These are phyloP conservation scores for Dichotomocladium elegans DNA, from an alignment of 371 early-diverging fungal genomes.

Conservation along the genomic window DNA sequence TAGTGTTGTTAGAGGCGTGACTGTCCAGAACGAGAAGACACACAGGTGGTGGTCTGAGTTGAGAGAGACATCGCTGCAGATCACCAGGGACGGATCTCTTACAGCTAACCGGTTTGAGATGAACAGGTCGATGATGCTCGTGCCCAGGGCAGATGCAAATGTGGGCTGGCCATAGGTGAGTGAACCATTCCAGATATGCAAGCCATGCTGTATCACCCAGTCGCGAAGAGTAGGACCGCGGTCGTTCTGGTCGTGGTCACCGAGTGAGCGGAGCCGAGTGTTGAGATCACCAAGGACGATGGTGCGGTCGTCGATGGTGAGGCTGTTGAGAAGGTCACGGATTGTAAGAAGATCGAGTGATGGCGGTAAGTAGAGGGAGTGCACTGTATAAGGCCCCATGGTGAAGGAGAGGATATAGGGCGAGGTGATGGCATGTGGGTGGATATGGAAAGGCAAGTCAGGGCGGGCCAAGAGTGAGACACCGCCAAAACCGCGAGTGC, in stretches of 20 bases:
- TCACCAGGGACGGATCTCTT: not conserved
- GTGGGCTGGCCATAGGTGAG: not conserved
- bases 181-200: not conserved
- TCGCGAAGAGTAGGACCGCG: not conserved
- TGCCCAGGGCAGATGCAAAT: not conserved
- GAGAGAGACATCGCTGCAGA: not conserved
- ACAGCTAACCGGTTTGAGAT: not conserved
- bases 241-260: not conserved
- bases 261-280: not conserved
- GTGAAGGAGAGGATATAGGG: not conserved
- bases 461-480: not conserved
- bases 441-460: not conserved
- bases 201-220: not conserved
- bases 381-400: not conserved
- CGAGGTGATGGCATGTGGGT: not conserved
- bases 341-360: not conserved
- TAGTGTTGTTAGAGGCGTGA: not conserved
- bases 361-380: not conserved
- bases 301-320: not conserved
- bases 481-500: not conserved
- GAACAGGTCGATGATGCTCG: conserved; percentile 7
- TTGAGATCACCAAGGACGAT: conserved; percentile 3
- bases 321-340: not conserved
- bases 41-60: not conserved
- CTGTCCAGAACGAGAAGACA: not conserved